Conservation (phyloP, 2,329 filamentous ascomycete genomes). For the Curvularia hawaiiensis region DNA sequence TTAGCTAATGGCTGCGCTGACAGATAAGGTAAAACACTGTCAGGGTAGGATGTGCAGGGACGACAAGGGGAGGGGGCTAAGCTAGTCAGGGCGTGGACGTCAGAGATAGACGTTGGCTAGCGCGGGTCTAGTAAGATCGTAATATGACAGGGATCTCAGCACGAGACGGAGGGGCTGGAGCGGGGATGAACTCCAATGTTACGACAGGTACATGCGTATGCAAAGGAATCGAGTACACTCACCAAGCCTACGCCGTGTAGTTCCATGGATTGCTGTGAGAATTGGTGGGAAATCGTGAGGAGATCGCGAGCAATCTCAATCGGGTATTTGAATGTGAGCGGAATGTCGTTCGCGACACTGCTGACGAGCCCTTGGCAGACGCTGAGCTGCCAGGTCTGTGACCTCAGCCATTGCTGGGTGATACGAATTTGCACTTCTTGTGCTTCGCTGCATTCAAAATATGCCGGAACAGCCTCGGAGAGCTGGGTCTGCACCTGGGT, state of each 20-base stretch:
- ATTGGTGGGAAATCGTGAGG: constrained; percentile 68
- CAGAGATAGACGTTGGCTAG: constrained; percentile 38
- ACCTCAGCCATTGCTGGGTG: constrained; percentile 72
- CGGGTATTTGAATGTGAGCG: constrained; percentile 67
- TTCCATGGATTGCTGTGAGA: constrained; percentile 75
- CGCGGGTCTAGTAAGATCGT: constrained; percentile 27
- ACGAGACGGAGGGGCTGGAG: constrained; percentile 26
- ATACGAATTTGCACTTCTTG: constrained; percentile 72
- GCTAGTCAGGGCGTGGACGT: constrained; percentile 29
- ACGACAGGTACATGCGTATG: constrained; percentile 17
- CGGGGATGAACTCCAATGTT: constrained; percentile 17
- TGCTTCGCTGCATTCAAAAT: constrained; percentile 64
- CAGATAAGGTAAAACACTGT: constrained; percentile 24
- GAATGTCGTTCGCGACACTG: constrained; percentile 61
- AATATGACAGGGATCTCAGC: constrained; percentile 28
- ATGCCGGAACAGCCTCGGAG: constrained; percentile 59
- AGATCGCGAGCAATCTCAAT: constrained; percentile 66
- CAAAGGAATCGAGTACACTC: constrained; percentile 43
- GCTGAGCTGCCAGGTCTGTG: constrained; percentile 75
- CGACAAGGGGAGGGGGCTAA: constrained; percentile 17
- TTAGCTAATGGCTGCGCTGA: constrained; percentile 31
- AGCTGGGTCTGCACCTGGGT: constrained; percentile 57
- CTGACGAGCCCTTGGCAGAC: constrained; percentile 69
- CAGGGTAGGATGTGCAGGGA: constrained; percentile 20
- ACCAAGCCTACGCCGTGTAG: constrained; percentile 76